Conservation (phyloP, 306 rosid species). For the Carpinus fangiana region DNA sequence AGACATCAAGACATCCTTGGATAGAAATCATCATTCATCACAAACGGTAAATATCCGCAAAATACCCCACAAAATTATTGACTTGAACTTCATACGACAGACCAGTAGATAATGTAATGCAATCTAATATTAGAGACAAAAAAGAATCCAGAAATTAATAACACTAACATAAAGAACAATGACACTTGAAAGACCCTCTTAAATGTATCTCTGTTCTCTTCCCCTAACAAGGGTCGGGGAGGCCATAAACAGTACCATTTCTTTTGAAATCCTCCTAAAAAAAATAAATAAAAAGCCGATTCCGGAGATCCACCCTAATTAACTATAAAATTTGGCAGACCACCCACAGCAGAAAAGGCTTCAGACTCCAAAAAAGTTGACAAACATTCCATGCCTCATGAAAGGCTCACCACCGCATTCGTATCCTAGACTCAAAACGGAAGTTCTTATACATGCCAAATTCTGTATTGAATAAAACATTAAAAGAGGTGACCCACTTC, state of each 20-base stretch:
- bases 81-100: not conserved
- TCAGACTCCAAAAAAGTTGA: slow-evolving; percentile 3
- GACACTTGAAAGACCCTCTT: not conserved
- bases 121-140: not conserved
- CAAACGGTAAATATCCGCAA: not conserved
- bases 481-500: slow-evolving; percentile 20
- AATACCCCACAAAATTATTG: not conserved
- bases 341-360: slow-evolving; percentile 27
- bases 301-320: slow-evolving; percentile 32
- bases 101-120: not conserved
- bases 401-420: not conserved
- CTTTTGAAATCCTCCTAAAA: slow-evolving; percentile 45
- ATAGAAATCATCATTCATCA: not conserved
- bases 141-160: not conserved
- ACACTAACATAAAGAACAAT: not conserved
- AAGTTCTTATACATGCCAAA: slow-evolving; percentile 16
- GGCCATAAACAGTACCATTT: slow-evolving; percentile 24
- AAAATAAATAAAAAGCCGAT: slow-evolving; percentile 37
- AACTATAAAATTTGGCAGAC: slow-evolving; percentile 30
- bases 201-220: slow-evolving; percentile 14
- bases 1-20: not conserved
- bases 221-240: slow-evolving; percentile 20
- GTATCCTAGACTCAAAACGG: slow-evolving; percentile 1
- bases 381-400: not conserved
- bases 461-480: slow-evolving; percentile 18